Evolutionary conservation across 2,329 filamentous ascomycete species (phyloP), one percentile per base, ranked within the genome.

Genomic region (Talaromyces rugulosus): DNA sequence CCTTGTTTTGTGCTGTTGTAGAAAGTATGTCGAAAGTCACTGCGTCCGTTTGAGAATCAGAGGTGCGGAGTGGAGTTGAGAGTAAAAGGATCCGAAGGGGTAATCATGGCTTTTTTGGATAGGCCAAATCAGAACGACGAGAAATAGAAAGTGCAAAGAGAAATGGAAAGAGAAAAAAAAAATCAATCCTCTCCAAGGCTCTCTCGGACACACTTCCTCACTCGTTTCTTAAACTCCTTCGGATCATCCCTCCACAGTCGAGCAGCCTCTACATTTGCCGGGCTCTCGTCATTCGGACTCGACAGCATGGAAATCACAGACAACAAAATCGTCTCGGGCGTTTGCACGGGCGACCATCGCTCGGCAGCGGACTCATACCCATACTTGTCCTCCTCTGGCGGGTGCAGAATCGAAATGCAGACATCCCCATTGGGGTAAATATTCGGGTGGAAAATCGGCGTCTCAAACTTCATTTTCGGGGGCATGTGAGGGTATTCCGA

Each of bases 321-420:
- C 34, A 99, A 79, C 55, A 99, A 80, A 65, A 99, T 98, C 27
- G 92, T 96, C 82, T 97, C 94, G 59, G 94, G 93, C 12, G 90
- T 93, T 77, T 98, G 95, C 2, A 98, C 94, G 31, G 95, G 95
- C 63, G 86, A 90, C 95, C 95, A 99, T 64, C 95, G 87, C 82
- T 99, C 95, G 33, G 87, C 84, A 16, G 92, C 93, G 30, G 85
- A 85, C 77, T 99, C 95, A 80, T 99, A 99, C 59, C 94, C 94
- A 77, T 90, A 95, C 72, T 91, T 88, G 73, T 99, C 95, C 72
- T 97, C 93, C 78, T 91, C 93, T 4, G 95, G 94, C 12, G 94
- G 91, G 76, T 99, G 95, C 50, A 99, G 84, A 78, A 99, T 99
- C 51, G 91, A 96, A 75, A 99, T 98, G 83, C 95, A 99, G 62